Percentiles rank a stretch among this genome's conserved stretches.
Conservation (phyloP, 495 filamentous ascomycete genomes). For the Tetracladium marchalianum region DNA sequence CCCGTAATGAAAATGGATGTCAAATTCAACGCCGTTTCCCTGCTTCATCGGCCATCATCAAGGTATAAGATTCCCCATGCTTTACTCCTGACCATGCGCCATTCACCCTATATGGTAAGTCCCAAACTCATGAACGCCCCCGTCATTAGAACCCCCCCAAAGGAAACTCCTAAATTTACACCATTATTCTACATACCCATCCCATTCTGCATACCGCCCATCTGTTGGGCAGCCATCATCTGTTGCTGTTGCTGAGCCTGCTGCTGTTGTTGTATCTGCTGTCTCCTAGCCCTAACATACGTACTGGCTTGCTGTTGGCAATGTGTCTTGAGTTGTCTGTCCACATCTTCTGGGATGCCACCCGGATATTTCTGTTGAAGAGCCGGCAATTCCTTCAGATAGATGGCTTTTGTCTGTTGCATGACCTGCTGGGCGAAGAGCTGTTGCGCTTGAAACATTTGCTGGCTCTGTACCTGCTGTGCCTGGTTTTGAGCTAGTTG, state of each 20-base stretch:
- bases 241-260: conserved; percentile 2
- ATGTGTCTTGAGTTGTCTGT: conserved; percentile 8
- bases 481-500: conserved; percentile 11
- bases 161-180: too few species aligned
- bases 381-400: conserved; percentile 1
- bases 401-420: background rate
- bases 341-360: conserved; percentile 13
- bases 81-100: too few species aligned
- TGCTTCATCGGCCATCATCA: too few species aligned
- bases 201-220: conserved; percentile 16
- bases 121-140: too few species aligned
- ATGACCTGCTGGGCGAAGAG: conserved; percentile 7
- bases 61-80: too few species aligned
- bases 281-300: background rate
- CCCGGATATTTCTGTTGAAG: conserved; percentile 7
- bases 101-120: too few species aligned
- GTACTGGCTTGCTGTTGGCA: conserved; percentile 6
- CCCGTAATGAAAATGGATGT: too few species aligned
- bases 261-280: conserved; percentile 10
- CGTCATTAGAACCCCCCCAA: too few species aligned
- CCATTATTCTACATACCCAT: conserved; percentile 11
- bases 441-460: conserved; percentile 4
- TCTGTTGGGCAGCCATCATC: conserved; percentile 14
- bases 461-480: conserved; percentile 1
- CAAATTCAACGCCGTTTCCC: too few species aligned